Base-by-base conservation (phyloP, 371 early-diverging fungal species). In the Rhizopus stolonifer region DNA sequence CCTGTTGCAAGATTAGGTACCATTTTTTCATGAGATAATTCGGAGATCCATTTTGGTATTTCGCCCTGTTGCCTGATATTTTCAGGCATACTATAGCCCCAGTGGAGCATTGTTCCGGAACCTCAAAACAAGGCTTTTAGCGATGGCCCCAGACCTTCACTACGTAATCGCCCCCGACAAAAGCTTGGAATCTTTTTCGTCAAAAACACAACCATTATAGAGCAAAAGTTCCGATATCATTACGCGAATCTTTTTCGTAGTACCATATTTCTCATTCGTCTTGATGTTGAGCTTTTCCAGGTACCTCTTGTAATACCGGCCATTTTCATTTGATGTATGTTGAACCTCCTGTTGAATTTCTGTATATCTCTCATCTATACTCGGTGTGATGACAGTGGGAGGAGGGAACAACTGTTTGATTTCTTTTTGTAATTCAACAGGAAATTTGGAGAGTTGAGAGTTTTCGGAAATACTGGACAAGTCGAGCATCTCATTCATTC, bases 201-300 rank as follows among this genome's bases (percentile, higher is more conserved):
- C 38, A 17, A 53, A 53, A 10, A 53, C 38, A 26, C 46, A 53
- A 2, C 29, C 18, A 19, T 53, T 38, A 53, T 46, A 46, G 1
- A 53, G 13, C 33, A 53, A 13, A 18, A 45, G 45, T 36, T 53
- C 54, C 17, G 46, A 34, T 17, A 53, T 18, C 1, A 36, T 11
- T 2, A 18, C 14, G 38, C 38, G 17, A 4, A 53, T 36, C n/a
- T 19, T 53, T 53, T 53, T 53, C 8, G 45, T 36, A 11, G 18
- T 46, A 14, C 18, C 6, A 17, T 36, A 46, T 38, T 46, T 53
- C 7, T 53, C 54, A 3, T 2, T 33, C 1, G 33, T 31, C 29
- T 53, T 45, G 18, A 18, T n/a, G 3, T 36, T 21, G 8, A 46
- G 23, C 13, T 38, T 46, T 34, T 46, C 54, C 25, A 46, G 2